Conservation (phyloP, 306 rosid species). For the Trifolium subterraneum region DNA sequence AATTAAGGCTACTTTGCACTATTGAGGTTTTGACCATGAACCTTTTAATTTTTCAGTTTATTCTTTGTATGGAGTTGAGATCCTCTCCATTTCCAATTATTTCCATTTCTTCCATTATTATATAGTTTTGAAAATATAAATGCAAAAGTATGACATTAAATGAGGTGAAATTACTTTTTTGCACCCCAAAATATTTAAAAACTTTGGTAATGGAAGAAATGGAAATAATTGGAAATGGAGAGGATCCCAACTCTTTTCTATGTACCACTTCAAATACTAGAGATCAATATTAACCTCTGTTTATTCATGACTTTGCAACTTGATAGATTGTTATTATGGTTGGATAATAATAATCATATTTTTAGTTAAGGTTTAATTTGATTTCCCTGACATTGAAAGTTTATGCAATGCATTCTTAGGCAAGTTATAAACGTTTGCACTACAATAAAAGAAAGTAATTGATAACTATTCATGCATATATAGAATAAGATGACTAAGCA, state of each 20-base stretch:
- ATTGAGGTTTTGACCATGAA: not conserved
- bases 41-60: not conserved
- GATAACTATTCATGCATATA: not conserved
- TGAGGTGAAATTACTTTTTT: too few species aligned
- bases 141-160: too few species aligned
- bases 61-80: too few species aligned
- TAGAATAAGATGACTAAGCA: not conserved
- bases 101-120: too few species aligned
- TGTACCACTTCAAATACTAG: not conserved
- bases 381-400: not conserved
- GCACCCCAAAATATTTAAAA: too few species aligned
- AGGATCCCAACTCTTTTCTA: too few species aligned
- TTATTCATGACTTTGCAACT: constrained; percentile 2
- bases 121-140: too few species aligned
- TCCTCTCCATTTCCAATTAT: too few species aligned
- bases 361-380: not conserved
- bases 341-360: not conserved
- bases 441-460: not conserved
- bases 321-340: not conserved
- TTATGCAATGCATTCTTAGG: not conserved
- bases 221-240: too few species aligned
- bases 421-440: not conserved
- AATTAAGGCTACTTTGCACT: not conserved
- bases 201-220: too few species aligned
- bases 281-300: not conserved